phyloP scores from a whole-genome alignment of 225 moss, liverwort and hornwort species.

The Lunularia cruciata region DNA sequence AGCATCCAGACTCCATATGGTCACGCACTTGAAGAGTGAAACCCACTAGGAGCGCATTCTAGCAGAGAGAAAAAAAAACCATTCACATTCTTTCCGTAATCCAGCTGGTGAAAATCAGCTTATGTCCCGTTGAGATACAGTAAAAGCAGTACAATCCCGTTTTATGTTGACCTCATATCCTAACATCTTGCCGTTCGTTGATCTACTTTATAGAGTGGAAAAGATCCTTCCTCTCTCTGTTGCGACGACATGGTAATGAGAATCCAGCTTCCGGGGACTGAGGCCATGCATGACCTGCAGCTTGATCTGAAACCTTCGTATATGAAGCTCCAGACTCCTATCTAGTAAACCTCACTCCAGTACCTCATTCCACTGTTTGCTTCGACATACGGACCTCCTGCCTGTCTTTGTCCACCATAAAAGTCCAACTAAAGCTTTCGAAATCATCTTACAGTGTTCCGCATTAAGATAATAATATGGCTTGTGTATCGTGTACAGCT shows the following conservation, averaged over 20 bases:
- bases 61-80: no score
- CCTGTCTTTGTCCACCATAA: background rate
- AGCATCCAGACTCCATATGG: no score
- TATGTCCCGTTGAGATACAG: no score
- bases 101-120: no score
- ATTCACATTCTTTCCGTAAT: no score
- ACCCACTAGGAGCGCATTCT: no score
- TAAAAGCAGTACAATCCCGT: no score
- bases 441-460: background rate
- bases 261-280: constrained; percentile 36
- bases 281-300: constrained; percentile 34
- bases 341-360: constrained; percentile 29
- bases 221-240: constrained; percentile 34
- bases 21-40: no score
- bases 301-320: constrained; percentile 32
- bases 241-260: constrained; percentile 46
- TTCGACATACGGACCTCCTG: no score
- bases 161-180: no score
- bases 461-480: background rate
- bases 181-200: background rate
- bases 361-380: no score
- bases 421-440: background rate
- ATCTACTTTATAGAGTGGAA: constrained; percentile 24
- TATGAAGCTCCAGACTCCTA: constrained; percentile 39
- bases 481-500: constrained; percentile 19